Base-by-base conservation (phyloP, 257 asterid genomes). In the Nicotiana otophora region DNA sequence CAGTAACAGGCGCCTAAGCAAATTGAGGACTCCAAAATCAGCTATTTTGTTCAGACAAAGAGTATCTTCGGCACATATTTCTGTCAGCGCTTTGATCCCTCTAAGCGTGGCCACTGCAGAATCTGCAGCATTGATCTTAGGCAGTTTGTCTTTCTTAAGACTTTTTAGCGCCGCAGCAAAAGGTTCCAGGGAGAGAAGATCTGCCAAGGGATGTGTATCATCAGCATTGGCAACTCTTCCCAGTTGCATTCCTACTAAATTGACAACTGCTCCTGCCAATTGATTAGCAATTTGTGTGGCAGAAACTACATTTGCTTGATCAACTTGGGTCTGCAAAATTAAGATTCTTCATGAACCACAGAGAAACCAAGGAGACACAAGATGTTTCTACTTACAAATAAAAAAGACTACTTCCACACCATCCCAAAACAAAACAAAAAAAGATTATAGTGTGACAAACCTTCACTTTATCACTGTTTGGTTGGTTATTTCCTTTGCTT, bases 11-110 rank as follows among this genome's bases (percentile, higher is more conserved):
- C 99, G 98, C 84, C 95, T 90, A 68, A 96, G 91, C 89, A 96
- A 86, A 89, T 88, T 87, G 82, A 94, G 82, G 55, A 90, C 97
- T 79, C 98, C 99, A 80, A 72, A 91, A 83, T 94, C 92, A 79
- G 79, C 90, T 82, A 96, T 90, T 87, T 86, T 93, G 80, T 84
- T 83, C 85, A 89, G 97, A 86, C 94, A 92, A 54, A 75, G 17
- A 83, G 93, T 80, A 88, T 96, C 98, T 34, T 96, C 99, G 66
- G 92, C 92, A 84, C 98, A 93, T 78, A 96, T 87, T 87, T 93
- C 99, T 28, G 98, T 89, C 84, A 96, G 85, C 68, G 97, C 97
- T 91, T 96, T 96, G 82, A 96, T 91, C 87, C 99, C 99, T 86
- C 92, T 94, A 72, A 92, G 90, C 64, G 99, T 92, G 88, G 98